phyloP scores from a whole-genome alignment of 768 basidiomycete genomes.

The Boletus rubescentipes region DNA sequence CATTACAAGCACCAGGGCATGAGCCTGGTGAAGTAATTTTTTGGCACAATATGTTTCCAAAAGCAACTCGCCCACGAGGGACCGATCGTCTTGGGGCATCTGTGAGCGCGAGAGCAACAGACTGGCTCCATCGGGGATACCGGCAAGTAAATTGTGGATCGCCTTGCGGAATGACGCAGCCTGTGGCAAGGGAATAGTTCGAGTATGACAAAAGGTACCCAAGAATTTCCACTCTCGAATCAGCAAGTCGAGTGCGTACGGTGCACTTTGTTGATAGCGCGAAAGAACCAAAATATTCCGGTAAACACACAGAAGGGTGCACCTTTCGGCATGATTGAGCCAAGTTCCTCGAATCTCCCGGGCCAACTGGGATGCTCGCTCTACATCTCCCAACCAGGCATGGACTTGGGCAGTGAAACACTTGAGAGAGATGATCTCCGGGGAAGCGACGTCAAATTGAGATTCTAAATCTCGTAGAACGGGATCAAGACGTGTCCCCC shows the following conservation, averaged over 20 bases:
- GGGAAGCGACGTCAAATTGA: conserved; percentile 19
- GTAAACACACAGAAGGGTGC: conserved; percentile 32
- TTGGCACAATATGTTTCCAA: conserved; percentile 39
- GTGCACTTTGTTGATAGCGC: conserved; percentile 32
- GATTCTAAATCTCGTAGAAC: conserved; percentile 32
- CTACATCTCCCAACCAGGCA: conserved; percentile 39
- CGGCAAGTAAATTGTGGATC: conserved; percentile 27
- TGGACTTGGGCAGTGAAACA: conserved; percentile 33
- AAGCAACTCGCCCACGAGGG: conserved; percentile 39
- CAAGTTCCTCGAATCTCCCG: conserved; percentile 24
- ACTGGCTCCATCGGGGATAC: conserved; percentile 34
- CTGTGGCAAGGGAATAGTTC: conserved; percentile 5
- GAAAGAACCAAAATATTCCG: conserved; percentile 39
- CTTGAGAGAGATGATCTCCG: conserved; percentile 17
- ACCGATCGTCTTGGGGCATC: conserved; percentile 29
- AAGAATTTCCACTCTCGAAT: conserved; percentile 39
- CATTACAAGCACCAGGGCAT: conserved; percentile 43
- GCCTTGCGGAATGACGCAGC: conserved; percentile 29
- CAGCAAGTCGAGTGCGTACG: conserved; percentile 40
- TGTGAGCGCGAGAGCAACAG: conserved; percentile 23
- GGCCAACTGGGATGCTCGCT: conserved; percentile 33
- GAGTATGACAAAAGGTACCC: conserved; percentile 18
- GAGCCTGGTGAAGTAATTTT: conserved; percentile 36
- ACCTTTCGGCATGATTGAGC: conserved; percentile 21
- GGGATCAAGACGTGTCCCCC: conserved; percentile 39